These are phyloP conservation scores for Eucalyptus microcorys DNA, from an alignment of 345 rosid species.

Conservation along the genomic window DNA sequence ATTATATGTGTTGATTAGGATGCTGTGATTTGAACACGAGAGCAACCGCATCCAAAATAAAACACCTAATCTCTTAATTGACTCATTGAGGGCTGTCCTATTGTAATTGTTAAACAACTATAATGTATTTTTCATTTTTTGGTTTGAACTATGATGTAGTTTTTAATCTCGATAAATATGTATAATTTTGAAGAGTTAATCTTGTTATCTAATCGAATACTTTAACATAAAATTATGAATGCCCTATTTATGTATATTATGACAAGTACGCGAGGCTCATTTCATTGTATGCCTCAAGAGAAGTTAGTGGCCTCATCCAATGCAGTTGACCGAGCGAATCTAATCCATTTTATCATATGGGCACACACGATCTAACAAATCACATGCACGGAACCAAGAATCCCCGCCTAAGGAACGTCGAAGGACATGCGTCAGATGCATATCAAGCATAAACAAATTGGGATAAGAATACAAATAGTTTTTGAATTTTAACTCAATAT, in stretches of 20 bases:
- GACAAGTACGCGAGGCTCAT: background rate
- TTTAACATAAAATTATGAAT: background rate
- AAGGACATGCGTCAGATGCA: background rate
- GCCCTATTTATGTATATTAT: background rate
- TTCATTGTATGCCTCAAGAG: background rate
- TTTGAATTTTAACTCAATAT: rapidly evolving
- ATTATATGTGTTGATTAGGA: background rate
- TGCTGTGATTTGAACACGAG: no score
- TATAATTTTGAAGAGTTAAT: background rate
- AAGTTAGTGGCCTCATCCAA: background rate
- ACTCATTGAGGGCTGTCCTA: background rate
- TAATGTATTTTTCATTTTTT: no score
- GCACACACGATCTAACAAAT: background rate
- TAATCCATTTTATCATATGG: background rate
- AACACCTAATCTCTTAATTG: background rate
- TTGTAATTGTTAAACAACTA: background rate
- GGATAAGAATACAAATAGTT: rapidly evolving
- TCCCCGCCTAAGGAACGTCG: background rate
- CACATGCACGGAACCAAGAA: background rate
- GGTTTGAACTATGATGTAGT: background rate
- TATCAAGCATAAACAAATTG: background rate
- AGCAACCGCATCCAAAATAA: background rate
- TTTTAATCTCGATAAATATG: background rate
- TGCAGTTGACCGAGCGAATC: background rate
- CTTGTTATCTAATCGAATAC: background rate